These are phyloP conservation scores for Bipolaris oryzae DNA, from an alignment of 2,329 filamentous ascomycete species.

Conservation along the genomic window DNA sequence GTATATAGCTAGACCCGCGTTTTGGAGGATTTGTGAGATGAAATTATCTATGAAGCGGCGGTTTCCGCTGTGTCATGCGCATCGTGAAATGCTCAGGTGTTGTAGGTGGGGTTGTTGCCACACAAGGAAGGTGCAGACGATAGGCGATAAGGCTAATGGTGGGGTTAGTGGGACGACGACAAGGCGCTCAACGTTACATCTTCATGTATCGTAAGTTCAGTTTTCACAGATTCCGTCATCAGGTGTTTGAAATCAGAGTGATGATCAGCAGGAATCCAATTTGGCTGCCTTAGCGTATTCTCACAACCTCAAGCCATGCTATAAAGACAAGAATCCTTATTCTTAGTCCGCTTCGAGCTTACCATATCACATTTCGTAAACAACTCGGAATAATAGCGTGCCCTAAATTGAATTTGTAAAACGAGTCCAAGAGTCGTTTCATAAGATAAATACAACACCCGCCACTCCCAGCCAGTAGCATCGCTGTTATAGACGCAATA, in stretches of 20 bases:
- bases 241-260: background rate
- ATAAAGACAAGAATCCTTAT: no score
- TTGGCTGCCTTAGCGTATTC: no score
- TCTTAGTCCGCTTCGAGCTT: no score
- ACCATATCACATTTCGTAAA: no score
- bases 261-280: background rate
- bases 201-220: no score
- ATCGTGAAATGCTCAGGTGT: conserved; percentile 19
- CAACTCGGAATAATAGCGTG: background rate
- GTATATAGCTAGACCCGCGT: background rate
- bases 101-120: conserved; percentile 23
- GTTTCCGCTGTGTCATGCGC: conserved; percentile 24
- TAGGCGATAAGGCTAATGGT: conserved; percentile 29
- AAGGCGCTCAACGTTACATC: conserved; percentile 17
- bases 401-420: background rate
- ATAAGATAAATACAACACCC: no score
- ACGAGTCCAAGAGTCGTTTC: no score
- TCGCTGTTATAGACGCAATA: no score
- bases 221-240: background rate
- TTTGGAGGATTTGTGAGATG: conserved; percentile 3
- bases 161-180: conserved; percentile 20
- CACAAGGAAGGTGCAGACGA: conserved; percentile 39
- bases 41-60: conserved; percentile 21
- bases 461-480: no score
- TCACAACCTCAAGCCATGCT: background rate